Conservation (phyloP, 164 flowering plant genomes). For the Berberis vulgaris region DNA sequence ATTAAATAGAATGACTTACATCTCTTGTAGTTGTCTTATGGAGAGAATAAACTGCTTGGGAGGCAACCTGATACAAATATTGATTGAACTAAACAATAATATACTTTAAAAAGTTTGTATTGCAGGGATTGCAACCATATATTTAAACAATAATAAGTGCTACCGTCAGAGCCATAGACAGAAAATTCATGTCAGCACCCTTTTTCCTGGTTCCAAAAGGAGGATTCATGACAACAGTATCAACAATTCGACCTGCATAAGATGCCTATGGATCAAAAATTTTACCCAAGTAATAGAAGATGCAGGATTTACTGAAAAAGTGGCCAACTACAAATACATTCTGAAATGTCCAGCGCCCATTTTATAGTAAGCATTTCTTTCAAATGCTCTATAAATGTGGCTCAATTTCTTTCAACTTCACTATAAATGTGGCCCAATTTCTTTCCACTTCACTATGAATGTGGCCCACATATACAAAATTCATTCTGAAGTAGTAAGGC, state of each 20-base stretch:
- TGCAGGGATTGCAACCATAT: not conserved
- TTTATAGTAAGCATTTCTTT: too few relatives aligned
- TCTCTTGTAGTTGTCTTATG: slow-evolving; percentile 98
- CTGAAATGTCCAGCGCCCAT: too few relatives aligned
- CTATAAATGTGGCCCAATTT: too few relatives aligned
- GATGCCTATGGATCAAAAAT: not conserved
- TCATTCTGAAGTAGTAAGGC: too few relatives aligned
- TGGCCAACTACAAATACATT: too few relatives aligned
- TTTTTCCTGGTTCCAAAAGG: slow-evolving; percentile 94
- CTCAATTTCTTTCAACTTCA: too few relatives aligned
- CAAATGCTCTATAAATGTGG: too few relatives aligned
- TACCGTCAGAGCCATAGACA: slow-evolving; percentile 65
- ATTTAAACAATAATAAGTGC: slow-evolving; percentile 1
- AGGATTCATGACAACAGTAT: slow-evolving; percentile 95
- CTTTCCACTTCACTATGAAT: too few relatives aligned
- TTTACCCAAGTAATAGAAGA: not conserved
- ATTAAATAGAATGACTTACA: slow-evolving; percentile 31
- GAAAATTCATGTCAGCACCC: slow-evolving; percentile 94
- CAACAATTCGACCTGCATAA: slow-evolving; percentile 49
- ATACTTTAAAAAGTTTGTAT: not conserved
- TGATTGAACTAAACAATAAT: slow-evolving; percentile 1
- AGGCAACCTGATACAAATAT: slow-evolving; percentile 52
- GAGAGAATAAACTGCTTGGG: slow-evolving; percentile 89
- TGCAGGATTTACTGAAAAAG: not conserved
- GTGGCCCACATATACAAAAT: too few relatives aligned